A percentile compares a stretch with the other conserved stretches of the same genome.
phyloP scores from a whole-genome alignment of 768 basidiomycete genomes.

The Xanthoconium stramineum region DNA sequence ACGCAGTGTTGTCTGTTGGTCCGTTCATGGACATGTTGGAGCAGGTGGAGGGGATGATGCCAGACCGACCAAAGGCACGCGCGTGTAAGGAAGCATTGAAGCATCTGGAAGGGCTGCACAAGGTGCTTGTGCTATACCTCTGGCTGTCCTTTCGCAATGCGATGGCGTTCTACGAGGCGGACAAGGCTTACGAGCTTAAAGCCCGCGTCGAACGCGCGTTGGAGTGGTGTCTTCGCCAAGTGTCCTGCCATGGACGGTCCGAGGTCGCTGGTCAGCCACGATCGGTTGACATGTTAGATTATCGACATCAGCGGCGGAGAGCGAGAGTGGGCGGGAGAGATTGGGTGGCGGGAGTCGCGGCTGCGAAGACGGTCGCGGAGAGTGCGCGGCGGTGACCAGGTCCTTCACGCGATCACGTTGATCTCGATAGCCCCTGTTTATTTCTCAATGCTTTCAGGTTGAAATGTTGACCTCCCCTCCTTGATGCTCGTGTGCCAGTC shows the following conservation, averaged over 20 bases:
- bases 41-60: conserved; percentile 26
- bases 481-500: background rate
- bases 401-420: background rate
- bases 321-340: conserved; percentile 9
- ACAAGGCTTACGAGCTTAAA: conserved; percentile 53
- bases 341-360: conserved; percentile 17
- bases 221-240: conserved; percentile 54
- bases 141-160: conserved; percentile 79
- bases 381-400: conserved; percentile 2
- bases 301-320: conserved; percentile 18
- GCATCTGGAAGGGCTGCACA: conserved; percentile 75
- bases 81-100: conserved; percentile 18
- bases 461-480: background rate
- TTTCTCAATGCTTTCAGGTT: background rate
- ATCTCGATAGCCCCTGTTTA: background rate
- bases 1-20: conserved; percentile 18
- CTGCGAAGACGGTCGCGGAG: conserved; percentile 19
- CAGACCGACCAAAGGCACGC: background rate
- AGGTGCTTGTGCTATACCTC: conserved; percentile 70
- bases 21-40: conserved; percentile 22
- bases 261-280: background rate
- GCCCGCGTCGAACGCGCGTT: conserved; percentile 60
- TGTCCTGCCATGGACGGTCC: conserved; percentile 28
- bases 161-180: conserved; percentile 60
- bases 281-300: conserved; percentile 14